Conservation (phyloP, 176 grass and related monocot genomes). For the Cocos nucifera region DNA sequence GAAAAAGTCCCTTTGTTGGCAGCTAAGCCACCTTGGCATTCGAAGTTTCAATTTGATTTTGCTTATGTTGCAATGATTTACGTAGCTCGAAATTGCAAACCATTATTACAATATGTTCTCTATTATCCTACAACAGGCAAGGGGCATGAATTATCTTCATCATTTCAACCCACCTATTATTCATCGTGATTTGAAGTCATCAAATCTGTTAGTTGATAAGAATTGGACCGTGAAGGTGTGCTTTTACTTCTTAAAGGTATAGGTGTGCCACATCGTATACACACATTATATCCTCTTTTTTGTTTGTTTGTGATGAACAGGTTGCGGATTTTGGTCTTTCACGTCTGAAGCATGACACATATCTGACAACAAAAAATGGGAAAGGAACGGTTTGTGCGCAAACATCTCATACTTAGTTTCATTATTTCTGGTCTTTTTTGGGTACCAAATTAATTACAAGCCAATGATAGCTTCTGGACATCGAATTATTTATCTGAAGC, state of each 20-base stretch:
- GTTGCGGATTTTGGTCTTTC: constrained; percentile 99
- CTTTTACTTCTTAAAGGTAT: constrained; percentile 15
- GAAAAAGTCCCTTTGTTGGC: too few relatives aligned
- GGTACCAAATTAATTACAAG: too few relatives aligned
- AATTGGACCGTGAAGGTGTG: constrained; percentile 97
- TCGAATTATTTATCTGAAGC: too few relatives aligned
- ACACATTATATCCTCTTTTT: constrained; percentile 13
- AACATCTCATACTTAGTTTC: constrained; percentile 7
- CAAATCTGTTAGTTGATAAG: constrained; percentile 96
- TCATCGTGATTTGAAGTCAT: constrained; percentile 97
- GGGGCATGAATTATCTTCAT: constrained; percentile 99
- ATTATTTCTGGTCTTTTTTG: not conserved
- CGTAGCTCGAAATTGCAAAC: too few relatives aligned
- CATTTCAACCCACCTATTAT: constrained; percentile 82
- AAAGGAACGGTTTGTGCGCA: constrained; percentile 81
- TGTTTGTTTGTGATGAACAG: constrained; percentile 27
- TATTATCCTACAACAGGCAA: constrained; percentile 44
- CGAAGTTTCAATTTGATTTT: too few relatives aligned
- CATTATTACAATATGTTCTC: not conserved
- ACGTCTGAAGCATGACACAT: constrained; percentile 88
- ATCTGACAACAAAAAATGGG: constrained; percentile 82
- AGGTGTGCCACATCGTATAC: constrained; percentile 5
- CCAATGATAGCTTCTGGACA: too few relatives aligned
- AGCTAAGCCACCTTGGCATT: too few relatives aligned
- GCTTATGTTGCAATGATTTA: too few relatives aligned